These are phyloP conservation scores for Tillandsia fasciculata DNA, from an alignment of 176 grass and related monocot species.

Conservation along the genomic window DNA sequence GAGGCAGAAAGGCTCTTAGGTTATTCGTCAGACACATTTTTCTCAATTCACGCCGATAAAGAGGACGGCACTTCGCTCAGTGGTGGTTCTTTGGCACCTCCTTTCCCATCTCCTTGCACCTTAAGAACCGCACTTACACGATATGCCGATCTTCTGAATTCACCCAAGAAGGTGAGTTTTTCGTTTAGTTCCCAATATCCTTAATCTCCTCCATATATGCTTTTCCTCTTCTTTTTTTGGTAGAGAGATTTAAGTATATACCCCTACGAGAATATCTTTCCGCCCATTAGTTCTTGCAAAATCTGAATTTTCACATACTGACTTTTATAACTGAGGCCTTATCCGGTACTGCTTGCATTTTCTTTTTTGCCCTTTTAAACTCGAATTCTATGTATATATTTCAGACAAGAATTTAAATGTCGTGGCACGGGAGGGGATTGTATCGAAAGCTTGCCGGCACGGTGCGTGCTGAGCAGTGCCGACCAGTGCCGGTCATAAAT, in stretches of 20 bases:
- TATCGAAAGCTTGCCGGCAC: no score
- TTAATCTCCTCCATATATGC: not conserved
- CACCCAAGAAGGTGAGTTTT: conserved; percentile 64
- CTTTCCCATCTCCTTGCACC: conserved; percentile 77
- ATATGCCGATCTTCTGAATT: conserved; percentile 74
- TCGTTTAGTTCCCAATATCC: not conserved
- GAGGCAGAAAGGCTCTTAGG: conserved; percentile 51
- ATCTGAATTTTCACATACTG: no score
- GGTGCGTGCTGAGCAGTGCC: no score
- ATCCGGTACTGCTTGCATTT: no score
- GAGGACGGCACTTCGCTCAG: conserved; percentile 65
- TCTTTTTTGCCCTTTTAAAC: no score
- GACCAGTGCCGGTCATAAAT: no score
- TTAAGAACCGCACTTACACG: conserved; percentile 60
- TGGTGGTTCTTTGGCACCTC: conserved; percentile 59
- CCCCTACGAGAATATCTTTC: no score
- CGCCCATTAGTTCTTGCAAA: no score
- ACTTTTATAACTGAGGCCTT: no score
- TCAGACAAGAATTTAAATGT: no score
- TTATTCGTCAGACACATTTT: conserved; percentile 53
- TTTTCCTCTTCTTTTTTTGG: not conserved
- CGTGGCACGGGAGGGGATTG: no score
- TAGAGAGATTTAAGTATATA: not conserved
- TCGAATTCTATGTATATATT: no score
- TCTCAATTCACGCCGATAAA: conserved; percentile 68